Evolutionary conservation across 192 early-diverging fungal species (phyloP).

Genomic region (Coemansia sp.): DNA sequence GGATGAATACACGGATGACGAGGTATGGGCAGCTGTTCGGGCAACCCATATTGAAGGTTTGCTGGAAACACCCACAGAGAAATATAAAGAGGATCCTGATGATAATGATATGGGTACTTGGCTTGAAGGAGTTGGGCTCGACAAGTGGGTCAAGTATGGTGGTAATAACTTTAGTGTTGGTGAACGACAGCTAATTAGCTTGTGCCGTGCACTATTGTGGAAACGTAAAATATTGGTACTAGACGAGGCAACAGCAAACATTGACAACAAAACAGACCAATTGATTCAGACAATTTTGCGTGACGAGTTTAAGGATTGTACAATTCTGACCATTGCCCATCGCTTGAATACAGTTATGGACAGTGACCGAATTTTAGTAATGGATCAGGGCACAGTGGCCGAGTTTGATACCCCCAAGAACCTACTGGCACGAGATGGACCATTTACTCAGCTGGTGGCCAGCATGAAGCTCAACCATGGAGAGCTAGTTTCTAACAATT

Average conservation of each 20-base stretch:
- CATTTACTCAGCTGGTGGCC: constrained; percentile 14
- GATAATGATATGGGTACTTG: constrained; percentile 4
- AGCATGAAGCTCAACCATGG: constrained; percentile 9
- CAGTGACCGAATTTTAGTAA: constrained; percentile 61
- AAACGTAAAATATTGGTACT: constrained; percentile 69
- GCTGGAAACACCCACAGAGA: constrained; percentile 38
- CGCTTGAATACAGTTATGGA: constrained; percentile 65
- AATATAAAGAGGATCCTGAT: constrained; percentile 5
- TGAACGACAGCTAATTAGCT: constrained; percentile 62
- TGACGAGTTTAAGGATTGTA: constrained; percentile 26
- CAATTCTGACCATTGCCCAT: constrained; percentile 68
- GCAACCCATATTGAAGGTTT: constrained; percentile 20
- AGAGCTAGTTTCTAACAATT: background rate
- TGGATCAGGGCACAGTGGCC: constrained; percentile 34
- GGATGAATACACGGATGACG: constrained; percentile 57
- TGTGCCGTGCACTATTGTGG: constrained; percentile 63
- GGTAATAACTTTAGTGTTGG: constrained; percentile 74
- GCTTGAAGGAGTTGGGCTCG: constrained; percentile 14
- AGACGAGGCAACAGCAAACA: constrained; percentile 73
- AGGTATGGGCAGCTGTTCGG: constrained; percentile 66
- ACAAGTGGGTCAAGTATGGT: constrained; percentile 32
- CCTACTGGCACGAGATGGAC: constrained; percentile 10
- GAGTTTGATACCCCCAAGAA: constrained; percentile 32
- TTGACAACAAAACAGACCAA: constrained; percentile 57
- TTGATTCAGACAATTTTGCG: constrained; percentile 66